phyloP scores from a whole-genome alignment of 176 grass and related monocot genomes.

The Musa troglodytarum region DNA sequence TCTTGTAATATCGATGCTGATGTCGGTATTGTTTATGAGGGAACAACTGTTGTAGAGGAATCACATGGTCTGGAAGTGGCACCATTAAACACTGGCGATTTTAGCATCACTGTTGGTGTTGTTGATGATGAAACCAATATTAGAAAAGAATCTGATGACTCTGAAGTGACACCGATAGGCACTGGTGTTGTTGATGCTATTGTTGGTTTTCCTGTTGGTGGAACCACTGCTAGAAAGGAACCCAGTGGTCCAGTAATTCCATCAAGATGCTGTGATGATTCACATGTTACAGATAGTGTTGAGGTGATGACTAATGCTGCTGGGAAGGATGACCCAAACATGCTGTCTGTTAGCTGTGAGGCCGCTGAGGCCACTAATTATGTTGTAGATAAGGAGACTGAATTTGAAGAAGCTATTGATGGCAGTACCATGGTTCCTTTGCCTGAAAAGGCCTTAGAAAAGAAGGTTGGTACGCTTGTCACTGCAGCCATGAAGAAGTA shows the following conservation, averaged over 20 bases:
- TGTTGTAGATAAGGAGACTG: conserved; percentile 3
- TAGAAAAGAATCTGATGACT: no score
- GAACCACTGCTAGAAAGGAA: neutral
- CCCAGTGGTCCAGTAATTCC: neutral
- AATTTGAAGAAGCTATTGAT: neutral
- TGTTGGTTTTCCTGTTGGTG: neutral
- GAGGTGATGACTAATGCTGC: neutral
- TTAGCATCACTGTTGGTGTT: no score
- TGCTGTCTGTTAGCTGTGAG: neutral
- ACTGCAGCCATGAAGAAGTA: conserved; percentile 73
- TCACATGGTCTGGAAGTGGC: neutral
- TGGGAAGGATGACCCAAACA: neutral
- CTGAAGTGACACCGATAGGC: neutral
- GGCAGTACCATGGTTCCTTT: neutral
- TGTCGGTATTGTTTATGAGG: neutral
- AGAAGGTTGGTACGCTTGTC: conserved; percentile 31
- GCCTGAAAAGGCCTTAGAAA: conserved; percentile 24
- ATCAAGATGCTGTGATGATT: neutral
- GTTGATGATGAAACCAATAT: no score
- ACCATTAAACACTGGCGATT: no score
- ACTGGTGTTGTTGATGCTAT: neutral
- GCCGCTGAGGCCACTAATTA: neutral
- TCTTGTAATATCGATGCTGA: neutral
- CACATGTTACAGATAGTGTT: neutral
- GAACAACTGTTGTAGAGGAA: neutral